Evolutionary conservation across 2,329 filamentous ascomycete species (phyloP), one percentile per base, ranked within the genome.

Genomic region (Stagonosporopsis cucurbitacearum): DNA sequence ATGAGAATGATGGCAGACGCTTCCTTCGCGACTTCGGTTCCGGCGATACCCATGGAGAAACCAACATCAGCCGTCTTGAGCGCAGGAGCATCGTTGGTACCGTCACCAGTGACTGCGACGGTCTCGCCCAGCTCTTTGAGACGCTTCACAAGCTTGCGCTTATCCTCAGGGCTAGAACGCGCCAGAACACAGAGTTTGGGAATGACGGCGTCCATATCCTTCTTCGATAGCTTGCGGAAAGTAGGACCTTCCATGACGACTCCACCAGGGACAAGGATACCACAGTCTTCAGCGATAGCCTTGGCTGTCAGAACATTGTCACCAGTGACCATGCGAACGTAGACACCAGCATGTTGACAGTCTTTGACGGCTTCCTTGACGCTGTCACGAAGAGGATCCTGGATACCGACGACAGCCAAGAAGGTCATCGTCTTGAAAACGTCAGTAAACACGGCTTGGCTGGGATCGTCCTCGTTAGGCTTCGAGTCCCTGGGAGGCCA

Each of bases 21-120:
- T 75, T 94, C 90, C 76, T 93, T 93, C 41, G 90, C 90, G 35
- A 94, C 90, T 73, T 93, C 90, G 0, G 90, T 93, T 58, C 90
- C 90, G 13, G 90, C 84, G 49, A 93, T 91, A 63, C 90, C 90
- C 90, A 94, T 94, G 17, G 90, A 91, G 76, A 94, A 93, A 23
- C 90, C 90, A 44, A 94, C 88, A 69, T 94, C 90, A 6, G 90
- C 90, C 67, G 88, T 88, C 77, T 91, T 92, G 44, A 94, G 81
- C 45, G 90, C 90, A 23, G 90, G 90, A 4, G 89, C 90, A 75
- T 94, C 90, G 72, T 94, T 94, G 65, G 90, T 93, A 51, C 90
- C 90, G 67, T 94, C 90, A 63, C 90, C 90, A 26, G 90, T 94
- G 11, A 93, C 90, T 40, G 90, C 90, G 47, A 94, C 90, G 15